Base-by-base conservation (phyloP, 345 rosid species). In the Syzygium oleosum region DNA sequence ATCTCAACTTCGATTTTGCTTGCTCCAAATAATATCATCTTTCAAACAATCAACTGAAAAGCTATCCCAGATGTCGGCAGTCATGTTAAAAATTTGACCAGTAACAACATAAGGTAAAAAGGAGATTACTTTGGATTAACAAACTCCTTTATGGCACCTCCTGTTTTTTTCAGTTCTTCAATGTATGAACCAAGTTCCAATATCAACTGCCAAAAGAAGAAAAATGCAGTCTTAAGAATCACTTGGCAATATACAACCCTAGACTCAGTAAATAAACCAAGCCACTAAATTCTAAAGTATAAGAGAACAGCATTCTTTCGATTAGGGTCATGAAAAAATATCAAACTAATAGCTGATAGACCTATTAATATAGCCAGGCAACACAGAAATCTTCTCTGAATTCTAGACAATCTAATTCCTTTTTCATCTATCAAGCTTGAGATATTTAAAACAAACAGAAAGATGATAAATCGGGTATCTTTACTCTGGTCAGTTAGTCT, bases 71-170 rank as follows among this genome's bases (percentile, higher is more conserved):
- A 85, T 16, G 51, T 51, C 85, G 21, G 41, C 51, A n/a, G 34
- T 52, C 49, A 49, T 8, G 13, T 34, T 16, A 4, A 56, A 84
- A 51, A 49, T 34, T 43, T 68, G 34, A 55, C 80, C 38, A 61
- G 14, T 43, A 87, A 87, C 46, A 78, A 46, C 59, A n/a, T 51
- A 51, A 52, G 58, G 87, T 53, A 61, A 52, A 88, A 83, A 77
- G 56, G 89, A 88, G 87, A 53, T 92, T 96, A 96, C 99, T 98
- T 98, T 85, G 99, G 99, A 90, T 96, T 98, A 86, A 98, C 97
- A 93, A 96, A 98, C 94, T 98, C 99, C 94, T 96, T 96, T 87
- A 96, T 96, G 54, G 96, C 93, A 59, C 99, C 99, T 91, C 95
- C 96, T 85, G 99, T 96, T 91, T 94, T 98, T 56, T 90, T 93